Evolutionary conservation across 495 filamentous ascomycete genomes (phyloP).

Genomic region (Sporormia fimetaria): DNA sequence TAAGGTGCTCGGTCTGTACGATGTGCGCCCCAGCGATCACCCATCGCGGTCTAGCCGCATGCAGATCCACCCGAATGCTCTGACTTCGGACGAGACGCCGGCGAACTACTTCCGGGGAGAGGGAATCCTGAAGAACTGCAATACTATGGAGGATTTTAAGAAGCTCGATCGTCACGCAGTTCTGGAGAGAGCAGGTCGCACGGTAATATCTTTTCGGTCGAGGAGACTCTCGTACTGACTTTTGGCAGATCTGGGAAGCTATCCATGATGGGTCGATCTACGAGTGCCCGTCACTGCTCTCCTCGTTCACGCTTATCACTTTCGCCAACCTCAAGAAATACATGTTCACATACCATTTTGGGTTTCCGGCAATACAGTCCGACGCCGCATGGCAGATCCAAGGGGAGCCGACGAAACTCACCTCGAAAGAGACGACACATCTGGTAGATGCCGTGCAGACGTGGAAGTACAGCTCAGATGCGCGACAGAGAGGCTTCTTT

Average conservation of each 20-base stretch:
- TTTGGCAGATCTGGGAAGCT: conserved; percentile 79
- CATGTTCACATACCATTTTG: conserved; percentile 89
- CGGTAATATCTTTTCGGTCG: conserved; percentile 38
- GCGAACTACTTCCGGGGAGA: conserved; percentile 68
- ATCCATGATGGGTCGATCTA: conserved; percentile 93
- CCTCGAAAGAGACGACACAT: conserved; percentile 53
- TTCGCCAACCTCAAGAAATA: conserved; percentile 96
- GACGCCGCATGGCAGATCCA: conserved; percentile 60
- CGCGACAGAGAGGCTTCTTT: conserved; percentile 85
- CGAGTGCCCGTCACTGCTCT: conserved; percentile 78
- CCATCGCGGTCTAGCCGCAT: conserved; percentile 66
- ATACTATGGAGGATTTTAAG: conserved; percentile 88
- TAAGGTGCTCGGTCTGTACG: conserved; percentile 77
- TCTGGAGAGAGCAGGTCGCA: conserved; percentile 61
- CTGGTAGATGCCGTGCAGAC: conserved; percentile 72
- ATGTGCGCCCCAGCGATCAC: conserved; percentile 56
- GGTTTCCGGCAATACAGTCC: conserved; percentile 83
- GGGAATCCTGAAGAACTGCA: conserved; percentile 89
- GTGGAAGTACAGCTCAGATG: conserved; percentile 72
- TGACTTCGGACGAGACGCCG: conserved; percentile 70
- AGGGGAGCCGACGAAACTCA: conserved; percentile 37
- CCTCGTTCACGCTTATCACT: conserved; percentile 79
- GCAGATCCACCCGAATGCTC: conserved; percentile 76
- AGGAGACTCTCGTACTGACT: conserved; percentile 2
- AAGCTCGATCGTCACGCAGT: conserved; percentile 59